Percentiles rank a stretch among this genome's conserved stretches.
Conservation (phyloP, 495 filamentous ascomycete species). For the Aspergillus carlsbadensis region DNA sequence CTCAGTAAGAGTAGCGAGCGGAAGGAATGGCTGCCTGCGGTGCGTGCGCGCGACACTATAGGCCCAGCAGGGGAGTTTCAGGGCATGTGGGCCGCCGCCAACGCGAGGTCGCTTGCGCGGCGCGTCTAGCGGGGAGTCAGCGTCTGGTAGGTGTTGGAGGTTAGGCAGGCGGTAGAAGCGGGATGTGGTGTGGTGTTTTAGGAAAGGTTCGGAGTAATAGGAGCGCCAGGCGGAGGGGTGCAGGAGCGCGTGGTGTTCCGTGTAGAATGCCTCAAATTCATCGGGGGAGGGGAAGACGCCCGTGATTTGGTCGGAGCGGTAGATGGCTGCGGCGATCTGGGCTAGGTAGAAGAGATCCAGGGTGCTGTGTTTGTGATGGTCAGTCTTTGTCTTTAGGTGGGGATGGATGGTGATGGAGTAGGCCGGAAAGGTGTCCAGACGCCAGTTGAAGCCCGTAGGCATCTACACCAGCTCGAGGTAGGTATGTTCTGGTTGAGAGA, state of each 20-base stretch:
- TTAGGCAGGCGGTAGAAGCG: conserved; percentile 27
- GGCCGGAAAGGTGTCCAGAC: too few species aligned
- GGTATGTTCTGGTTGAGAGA: too few species aligned
- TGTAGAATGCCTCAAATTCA: not conserved
- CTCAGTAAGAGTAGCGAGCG: conserved; percentile 18
- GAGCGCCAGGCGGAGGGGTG: conserved; percentile 23
- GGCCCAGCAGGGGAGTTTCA: conserved; percentile 24
- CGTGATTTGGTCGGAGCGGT: conserved; percentile 21
- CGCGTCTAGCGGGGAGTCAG: conserved; percentile 17
- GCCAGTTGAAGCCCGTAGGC: too few species aligned
- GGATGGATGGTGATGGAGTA: conserved; percentile 8
- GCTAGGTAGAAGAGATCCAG: conserved; percentile 26
- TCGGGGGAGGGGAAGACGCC: conserved; percentile 19
- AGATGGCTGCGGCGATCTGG: conserved; percentile 27
- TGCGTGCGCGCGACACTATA: conserved; percentile 16
- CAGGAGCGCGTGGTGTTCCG: conserved; percentile 11
- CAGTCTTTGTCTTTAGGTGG: conserved; percentile 4
- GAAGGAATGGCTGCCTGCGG: conserved; percentile 18
- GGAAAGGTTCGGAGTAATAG: conserved; percentile 24
- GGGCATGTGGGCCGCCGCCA: conserved; percentile 12
- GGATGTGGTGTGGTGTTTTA: conserved; percentile 21
- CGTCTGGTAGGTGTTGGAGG: conserved; percentile 26
- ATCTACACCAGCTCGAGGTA: too few species aligned
- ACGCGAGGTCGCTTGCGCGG: conserved; percentile 14
- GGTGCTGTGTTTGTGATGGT: conserved; percentile 20